phyloP scores from a whole-genome alignment of 768 basidiomycete genomes.

The Clavulina sp. region DNA sequence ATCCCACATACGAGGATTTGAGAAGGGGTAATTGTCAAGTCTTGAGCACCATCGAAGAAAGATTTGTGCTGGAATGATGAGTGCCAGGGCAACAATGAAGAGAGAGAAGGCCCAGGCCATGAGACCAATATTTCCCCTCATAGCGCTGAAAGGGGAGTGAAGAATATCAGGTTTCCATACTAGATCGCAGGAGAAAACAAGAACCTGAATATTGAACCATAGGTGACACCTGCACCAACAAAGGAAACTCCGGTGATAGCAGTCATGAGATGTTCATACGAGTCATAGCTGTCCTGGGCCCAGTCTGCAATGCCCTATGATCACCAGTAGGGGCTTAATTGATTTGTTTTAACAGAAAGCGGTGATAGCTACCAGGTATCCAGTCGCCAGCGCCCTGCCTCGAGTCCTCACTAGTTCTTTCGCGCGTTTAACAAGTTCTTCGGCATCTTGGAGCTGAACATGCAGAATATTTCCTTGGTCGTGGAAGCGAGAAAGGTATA shows the following conservation, averaged over 20 bases:
- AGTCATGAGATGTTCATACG: background rate
- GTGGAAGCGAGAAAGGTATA: too few relatives aligned
- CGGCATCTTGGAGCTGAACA: too few relatives aligned
- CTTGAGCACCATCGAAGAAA: background rate
- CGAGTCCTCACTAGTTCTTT: too few relatives aligned
- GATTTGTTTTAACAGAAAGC: too few relatives aligned
- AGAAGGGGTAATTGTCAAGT: background rate
- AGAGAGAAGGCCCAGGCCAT: background rate
- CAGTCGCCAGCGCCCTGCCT: too few relatives aligned
- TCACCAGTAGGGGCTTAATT: too few relatives aligned
- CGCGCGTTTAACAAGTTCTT: too few relatives aligned
- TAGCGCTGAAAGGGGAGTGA: background rate
- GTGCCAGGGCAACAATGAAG: background rate
- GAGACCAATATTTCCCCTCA: background rate
- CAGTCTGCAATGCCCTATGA: too few relatives aligned
- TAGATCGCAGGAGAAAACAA: background rate
- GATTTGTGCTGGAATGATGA: background rate
- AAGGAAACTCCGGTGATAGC: background rate
- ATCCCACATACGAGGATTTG: background rate
- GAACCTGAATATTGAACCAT: background rate
- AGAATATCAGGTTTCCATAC: background rate
- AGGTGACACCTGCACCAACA: constrained; percentile 1
- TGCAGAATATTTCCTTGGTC: too few relatives aligned
- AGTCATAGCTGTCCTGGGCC: background rate
- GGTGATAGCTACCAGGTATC: too few relatives aligned